phyloP scores from a whole-genome alignment of 1,139 yeast species.

The Kodamaea sp. region DNA sequence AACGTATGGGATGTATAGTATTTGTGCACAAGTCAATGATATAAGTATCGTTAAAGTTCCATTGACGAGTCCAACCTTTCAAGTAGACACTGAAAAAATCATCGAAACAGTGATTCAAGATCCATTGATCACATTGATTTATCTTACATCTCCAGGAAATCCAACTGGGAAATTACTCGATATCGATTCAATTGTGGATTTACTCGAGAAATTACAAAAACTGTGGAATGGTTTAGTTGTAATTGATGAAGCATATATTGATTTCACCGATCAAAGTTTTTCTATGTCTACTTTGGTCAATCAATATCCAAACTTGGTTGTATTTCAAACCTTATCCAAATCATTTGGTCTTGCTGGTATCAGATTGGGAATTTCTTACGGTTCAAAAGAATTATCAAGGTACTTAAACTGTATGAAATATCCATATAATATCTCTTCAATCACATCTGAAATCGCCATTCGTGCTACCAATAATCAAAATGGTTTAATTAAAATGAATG shows the following conservation, averaged over 20 bases:
- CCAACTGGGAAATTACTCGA: slow-evolving; percentile 77
- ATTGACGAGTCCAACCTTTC: slow-evolving; percentile 54
- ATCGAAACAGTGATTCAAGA: slow-evolving; percentile 52
- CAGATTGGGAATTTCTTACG: slow-evolving; percentile 77
- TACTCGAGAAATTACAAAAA: slow-evolving; percentile 42
- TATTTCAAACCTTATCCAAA: slow-evolving; percentile 87
- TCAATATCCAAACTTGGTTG: slow-evolving; percentile 78
- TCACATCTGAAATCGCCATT: slow-evolving; percentile 71
- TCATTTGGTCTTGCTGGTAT: slow-evolving; percentile 96
- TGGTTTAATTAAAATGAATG: slow-evolving; percentile 60
- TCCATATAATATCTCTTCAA: slow-evolving; percentile 87
- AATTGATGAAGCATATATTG: slow-evolving; percentile 94
- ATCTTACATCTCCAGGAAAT: slow-evolving; percentile 97
- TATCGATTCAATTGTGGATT: slow-evolving; percentile 42
- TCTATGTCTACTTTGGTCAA: slow-evolving; percentile 81
- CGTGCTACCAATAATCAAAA: slow-evolving; percentile 58
- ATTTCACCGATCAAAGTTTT: slow-evolving; percentile 54
- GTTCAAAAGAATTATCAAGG: slow-evolving; percentile 55
- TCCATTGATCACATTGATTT: slow-evolving; percentile 62
- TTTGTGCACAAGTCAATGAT: slow-evolving; percentile 87
- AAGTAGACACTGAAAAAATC: slow-evolving; percentile 58
- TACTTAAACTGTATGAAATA: slow-evolving; percentile 88
- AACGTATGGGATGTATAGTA: slow-evolving; percentile 94
- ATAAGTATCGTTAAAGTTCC: slow-evolving; percentile 75
- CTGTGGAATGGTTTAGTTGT: slow-evolving; percentile 78